phyloP scores from a whole-genome alignment of 1,284 basidiomycete species.

The Bjerkandera adusta region DNA sequence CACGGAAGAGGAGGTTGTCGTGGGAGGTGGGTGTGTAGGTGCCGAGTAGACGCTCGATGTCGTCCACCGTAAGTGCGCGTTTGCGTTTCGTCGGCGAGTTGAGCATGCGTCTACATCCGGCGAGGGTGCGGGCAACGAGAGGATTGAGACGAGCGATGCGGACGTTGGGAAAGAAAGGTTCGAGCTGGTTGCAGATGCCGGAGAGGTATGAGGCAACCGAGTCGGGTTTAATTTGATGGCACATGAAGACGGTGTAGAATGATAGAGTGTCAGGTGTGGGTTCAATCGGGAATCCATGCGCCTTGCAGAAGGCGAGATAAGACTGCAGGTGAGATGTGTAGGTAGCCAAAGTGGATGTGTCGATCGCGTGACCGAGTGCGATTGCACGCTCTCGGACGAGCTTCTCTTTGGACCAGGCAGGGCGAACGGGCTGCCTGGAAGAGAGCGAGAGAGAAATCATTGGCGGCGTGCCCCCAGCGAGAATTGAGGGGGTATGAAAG shows the following conservation, averaged over 20 bases:
- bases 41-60: slow-evolving; percentile 15
- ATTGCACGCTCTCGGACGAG: slow-evolving; percentile 31
- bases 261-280: slow-evolving; percentile 35
- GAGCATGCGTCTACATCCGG: slow-evolving; percentile 27
- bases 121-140: slow-evolving; percentile 32
- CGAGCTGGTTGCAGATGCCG: slow-evolving; percentile 37
- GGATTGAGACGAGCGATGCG: slow-evolving; percentile 18
- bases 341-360: slow-evolving; percentile 22
- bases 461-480: slow-evolving; percentile 25
- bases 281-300: slow-evolving; percentile 30
- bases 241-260: slow-evolving; percentile 39
- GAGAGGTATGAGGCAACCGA: slow-evolving; percentile 41
- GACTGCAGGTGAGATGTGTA: slow-evolving; percentile 37
- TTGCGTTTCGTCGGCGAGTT: slow-evolving; percentile 24
- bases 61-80: slow-evolving; percentile 21
- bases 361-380: slow-evolving; percentile 32
- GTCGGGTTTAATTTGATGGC: slow-evolving; percentile 33
- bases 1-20: slow-evolving; percentile 31
- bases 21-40: slow-evolving; percentile 11
- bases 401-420: slow-evolving; percentile 32
- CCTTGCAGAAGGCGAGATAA: slow-evolving; percentile 36
- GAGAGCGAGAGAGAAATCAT: slow-evolving; percentile 28
- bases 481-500: slow-evolving; percentile 21
- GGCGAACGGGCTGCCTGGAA: slow-evolving; percentile 26
- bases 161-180: slow-evolving; percentile 35